Evolutionary conservation across 257 asterid species (phyloP), one percentile per base, ranked within the genome.

Genomic region (Vinca minor): DNA sequence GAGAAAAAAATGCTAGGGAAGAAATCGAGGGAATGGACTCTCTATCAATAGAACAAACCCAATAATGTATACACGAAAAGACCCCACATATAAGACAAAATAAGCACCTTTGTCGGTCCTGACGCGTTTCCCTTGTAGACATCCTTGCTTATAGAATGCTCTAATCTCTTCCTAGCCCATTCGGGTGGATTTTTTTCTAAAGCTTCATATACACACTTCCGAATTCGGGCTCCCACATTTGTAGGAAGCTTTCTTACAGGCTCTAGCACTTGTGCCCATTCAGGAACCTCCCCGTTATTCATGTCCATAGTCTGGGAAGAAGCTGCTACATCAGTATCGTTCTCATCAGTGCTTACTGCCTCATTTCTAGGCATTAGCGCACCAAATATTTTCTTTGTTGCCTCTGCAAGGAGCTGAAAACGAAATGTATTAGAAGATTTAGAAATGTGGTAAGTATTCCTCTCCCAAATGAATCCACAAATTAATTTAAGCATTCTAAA

Each of bases 121-220:
- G 99, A 87, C 62, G 99, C 99, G 72, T 93, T 93, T 55, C 99
- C 96, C 77, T 93, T 93, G 79, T 93, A 93, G 21, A 93, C 99
- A 64, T 87, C 95, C 83, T 85, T 93, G 59, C 99, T 89, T 60
- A 93, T 93, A 20, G 95, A 87, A 77, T 93, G 92, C 75, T 81
- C 87, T 83, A 93, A 74, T 58, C 67, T 75, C 75, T 64, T 75
- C 73, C 66, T 89, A 48, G 96, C 97, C 95, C 95, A 93, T 74
- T 87, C 96, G 45, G 97, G 97, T 49, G 97, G 97, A 48, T 83
- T 81, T 70, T 29, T 85, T 56, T 55, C 80, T 74, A 93, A 69
- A 69, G 99, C 99, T 70, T 85, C 95, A 78, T 87, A 59, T 55
- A 93, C 81, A 61, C 97, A 84, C 77, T 76, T 84, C 20, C 92